phyloP scores from a whole-genome alignment of 2,329 filamentous ascomycete species.

The Arachnopeziza araneosa region DNA sequence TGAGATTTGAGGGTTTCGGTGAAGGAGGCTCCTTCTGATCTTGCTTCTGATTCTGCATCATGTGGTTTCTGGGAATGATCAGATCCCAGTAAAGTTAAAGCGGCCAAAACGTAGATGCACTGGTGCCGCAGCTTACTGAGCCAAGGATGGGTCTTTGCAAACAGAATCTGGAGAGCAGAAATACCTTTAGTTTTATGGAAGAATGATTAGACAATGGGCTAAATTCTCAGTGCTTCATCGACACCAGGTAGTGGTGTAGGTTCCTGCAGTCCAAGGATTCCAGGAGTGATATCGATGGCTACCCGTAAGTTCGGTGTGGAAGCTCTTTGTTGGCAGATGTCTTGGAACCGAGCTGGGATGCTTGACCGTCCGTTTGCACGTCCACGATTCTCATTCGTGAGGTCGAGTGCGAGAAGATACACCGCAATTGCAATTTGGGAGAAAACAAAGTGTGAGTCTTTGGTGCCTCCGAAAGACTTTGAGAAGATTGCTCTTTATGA shows the following conservation, averaged over 20 bases:
- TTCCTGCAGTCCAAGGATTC: slow-evolving; percentile 22
- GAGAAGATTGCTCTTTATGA: slow-evolving; percentile 15
- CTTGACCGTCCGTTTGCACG: slow-evolving; percentile 41
- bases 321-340: slow-evolving; percentile 42
- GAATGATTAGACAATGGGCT: slow-evolving; percentile 19
- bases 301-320: slow-evolving; percentile 35
- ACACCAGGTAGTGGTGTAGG: slow-evolving; percentile 20
- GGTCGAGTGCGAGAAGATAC: slow-evolving; percentile 27
- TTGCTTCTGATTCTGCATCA: slow-evolving; percentile 22
- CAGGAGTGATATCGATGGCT: slow-evolving; percentile 21
- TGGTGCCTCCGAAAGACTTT: slow-evolving; percentile 5
- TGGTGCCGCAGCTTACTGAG: slow-evolving; percentile 17
- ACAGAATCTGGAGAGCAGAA: slow-evolving; percentile 22
- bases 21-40: slow-evolving; percentile 12
- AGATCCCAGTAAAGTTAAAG: background rate
- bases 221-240: slow-evolving; percentile 21
- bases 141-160: slow-evolving; percentile 23
- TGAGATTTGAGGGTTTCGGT: slow-evolving; percentile 20
- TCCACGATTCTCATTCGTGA: slow-evolving; percentile 43
- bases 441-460: slow-evolving; percentile 12
- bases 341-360: slow-evolving; percentile 40
- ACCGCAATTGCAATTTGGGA: background rate
- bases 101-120: background rate
- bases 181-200: slow-evolving; percentile 18
- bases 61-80: background rate